phyloP scores from a whole-genome alignment of 2,329 filamentous ascomycete genomes.

The Sporothrix luriei region DNA sequence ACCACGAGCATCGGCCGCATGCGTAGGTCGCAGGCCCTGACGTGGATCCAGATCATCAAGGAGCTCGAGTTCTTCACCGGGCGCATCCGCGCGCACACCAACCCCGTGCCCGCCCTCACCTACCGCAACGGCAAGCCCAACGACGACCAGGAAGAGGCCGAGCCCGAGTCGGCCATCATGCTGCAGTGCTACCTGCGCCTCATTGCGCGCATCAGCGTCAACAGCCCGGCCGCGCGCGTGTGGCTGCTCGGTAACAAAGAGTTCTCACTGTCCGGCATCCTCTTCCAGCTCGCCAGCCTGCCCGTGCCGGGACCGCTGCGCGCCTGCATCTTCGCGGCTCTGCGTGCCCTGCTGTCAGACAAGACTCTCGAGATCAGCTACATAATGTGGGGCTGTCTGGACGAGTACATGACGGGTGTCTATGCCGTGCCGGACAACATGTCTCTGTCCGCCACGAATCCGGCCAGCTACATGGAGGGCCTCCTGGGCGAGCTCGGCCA shows the following conservation, averaged over 20 bases:
- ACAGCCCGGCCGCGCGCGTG: constrained; percentile 70
- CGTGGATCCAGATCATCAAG: constrained; percentile 89
- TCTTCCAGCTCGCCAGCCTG: constrained; percentile 78
- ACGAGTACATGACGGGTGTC: constrained; percentile 73
- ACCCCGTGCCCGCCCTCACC: constrained; percentile 55
- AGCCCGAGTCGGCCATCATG: constrained; percentile 95
- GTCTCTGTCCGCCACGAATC: constrained; percentile 40
- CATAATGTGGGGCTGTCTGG: constrained; percentile 77
- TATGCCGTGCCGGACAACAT: constrained; percentile 47
- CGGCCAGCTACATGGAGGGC: constrained; percentile 56
- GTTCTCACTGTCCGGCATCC: constrained; percentile 70
- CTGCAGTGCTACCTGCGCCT: constrained; percentile 90
- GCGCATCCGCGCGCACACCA: constrained; percentile 73
- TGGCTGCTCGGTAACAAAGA: constrained; percentile 66
- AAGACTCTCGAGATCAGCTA: constrained; percentile 70
- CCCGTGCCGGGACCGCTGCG: constrained; percentile 75
- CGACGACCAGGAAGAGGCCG: constrained; percentile 71
- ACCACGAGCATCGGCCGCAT: constrained; percentile 68
- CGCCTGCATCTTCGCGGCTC: constrained; percentile 78
- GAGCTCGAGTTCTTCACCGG: constrained; percentile 83
- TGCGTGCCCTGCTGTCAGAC: constrained; percentile 73
- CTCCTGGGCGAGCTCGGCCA: constrained; percentile 74
- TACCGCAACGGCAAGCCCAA: constrained; percentile 64
- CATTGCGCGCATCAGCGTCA: constrained; percentile 75
- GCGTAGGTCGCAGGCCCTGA: constrained; percentile 79